Evolutionary conservation across 2,329 filamentous ascomycete species (phyloP).

Genomic region (Verticillium nubilum): DNA sequence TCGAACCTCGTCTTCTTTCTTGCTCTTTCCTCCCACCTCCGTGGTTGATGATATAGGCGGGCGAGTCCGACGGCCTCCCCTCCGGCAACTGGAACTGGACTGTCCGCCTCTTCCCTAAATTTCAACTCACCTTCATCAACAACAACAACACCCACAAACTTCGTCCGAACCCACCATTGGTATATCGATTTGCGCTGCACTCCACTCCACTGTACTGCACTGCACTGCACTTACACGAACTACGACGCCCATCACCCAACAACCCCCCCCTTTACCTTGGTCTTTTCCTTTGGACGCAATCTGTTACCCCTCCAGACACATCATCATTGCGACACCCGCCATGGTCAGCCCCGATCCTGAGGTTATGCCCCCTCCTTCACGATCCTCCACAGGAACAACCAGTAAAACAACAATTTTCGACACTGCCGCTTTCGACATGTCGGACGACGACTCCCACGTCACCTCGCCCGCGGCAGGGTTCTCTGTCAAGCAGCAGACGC

Average conservation of each 20-base stretch:
- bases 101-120: neutral
- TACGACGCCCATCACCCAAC: neutral
- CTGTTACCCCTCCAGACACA: neutral
- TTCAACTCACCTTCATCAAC: neutral
- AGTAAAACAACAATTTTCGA: neutral
- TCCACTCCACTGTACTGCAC: constrained; percentile 7
- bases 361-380: neutral
- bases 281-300: neutral
- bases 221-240: constrained; percentile 12
- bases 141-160: neutral
- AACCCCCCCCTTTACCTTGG: neutral
- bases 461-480: constrained; percentile 25
- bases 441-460: constrained; percentile 36
- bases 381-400: constrained; percentile 7
- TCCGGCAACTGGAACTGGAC: neutral
- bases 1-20: neutral
- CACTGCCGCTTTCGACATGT: constrained; percentile 28
- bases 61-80: neutral
- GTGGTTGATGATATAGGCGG: neutral
- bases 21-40: neutral
- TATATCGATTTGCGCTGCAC: neutral
- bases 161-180: neutral
- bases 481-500: constrained; percentile 19
- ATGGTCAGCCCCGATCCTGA: neutral
- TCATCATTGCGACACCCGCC: constrained; percentile 5